A percentile compares a stretch with the other conserved stretches of the same genome.
These are phyloP conservation scores for Botryosphaeria agaves DNA, from an alignment of 2,329 filamentous ascomycete species.

Conservation along the genomic window DNA sequence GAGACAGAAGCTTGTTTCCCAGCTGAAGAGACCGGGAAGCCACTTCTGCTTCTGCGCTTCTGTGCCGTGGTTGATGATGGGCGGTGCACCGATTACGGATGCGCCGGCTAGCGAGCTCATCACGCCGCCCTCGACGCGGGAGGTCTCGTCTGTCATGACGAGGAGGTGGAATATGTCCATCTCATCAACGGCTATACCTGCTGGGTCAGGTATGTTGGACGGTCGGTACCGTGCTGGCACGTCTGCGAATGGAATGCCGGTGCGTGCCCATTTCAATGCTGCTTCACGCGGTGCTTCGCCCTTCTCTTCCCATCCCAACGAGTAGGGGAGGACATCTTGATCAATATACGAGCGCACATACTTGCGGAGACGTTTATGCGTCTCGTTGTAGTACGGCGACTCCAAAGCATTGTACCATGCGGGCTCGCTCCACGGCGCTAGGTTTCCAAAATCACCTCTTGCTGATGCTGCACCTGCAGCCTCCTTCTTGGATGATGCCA, in stretches of 20 bases:
- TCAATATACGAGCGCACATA: constrained; percentile 42
- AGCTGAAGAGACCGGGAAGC: constrained; percentile 40
- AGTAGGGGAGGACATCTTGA: constrained; percentile 36
- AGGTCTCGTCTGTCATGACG: constrained; percentile 37
- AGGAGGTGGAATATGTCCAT: constrained; percentile 25
- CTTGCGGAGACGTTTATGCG: constrained; percentile 40
- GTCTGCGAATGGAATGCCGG: constrained; percentile 25
- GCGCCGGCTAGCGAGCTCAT: constrained; percentile 40
- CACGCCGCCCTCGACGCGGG: constrained; percentile 39
- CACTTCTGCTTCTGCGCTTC: constrained; percentile 39
- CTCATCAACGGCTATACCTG: constrained; percentile 18
- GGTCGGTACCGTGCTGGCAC: constrained; percentile 27
- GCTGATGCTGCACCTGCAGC: background rate
- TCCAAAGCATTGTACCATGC: constrained; percentile 29
- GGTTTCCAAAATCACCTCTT: constrained; percentile 2
- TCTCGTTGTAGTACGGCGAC: constrained; percentile 45
- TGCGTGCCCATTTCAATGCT: constrained; percentile 23
- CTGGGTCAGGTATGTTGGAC: constrained; percentile 17
- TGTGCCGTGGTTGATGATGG: constrained; percentile 45
- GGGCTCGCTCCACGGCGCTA: constrained; percentile 26
- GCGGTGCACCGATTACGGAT: constrained; percentile 45
- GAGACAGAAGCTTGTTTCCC: constrained; percentile 43
- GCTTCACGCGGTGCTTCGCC: constrained; percentile 33
- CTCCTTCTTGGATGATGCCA: background rate
- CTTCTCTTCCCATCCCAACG: constrained; percentile 44